Percentiles rank a stretch among this genome's conserved stretches.
Evolutionary conservation across 371 early-diverging fungal genomes (phyloP).

Genomic region (Lichtheimia ramosa): DNA sequence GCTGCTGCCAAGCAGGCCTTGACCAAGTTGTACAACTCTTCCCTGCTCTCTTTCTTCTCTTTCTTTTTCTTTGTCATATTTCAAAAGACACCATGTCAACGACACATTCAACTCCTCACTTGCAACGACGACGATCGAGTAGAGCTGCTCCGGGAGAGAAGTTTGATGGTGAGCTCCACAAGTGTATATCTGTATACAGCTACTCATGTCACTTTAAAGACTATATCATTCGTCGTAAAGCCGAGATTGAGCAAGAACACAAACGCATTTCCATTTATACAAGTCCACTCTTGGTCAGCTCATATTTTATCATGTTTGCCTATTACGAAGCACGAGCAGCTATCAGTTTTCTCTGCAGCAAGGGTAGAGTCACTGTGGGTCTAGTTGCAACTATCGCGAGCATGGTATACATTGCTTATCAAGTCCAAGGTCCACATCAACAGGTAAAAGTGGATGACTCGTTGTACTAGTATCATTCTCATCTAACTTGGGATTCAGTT

Average conservation of each 20-base stretch:
- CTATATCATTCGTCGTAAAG: conserved; percentile 24
- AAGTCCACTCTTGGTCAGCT: conserved; percentile 22
- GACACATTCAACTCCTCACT: neutral
- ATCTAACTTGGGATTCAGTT: neutral
- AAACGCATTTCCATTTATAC: conserved; percentile 22
- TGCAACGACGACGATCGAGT: conserved; percentile 18
- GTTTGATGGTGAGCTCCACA: conserved; percentile 19
- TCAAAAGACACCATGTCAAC: too few relatives aligned
- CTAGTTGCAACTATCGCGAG: neutral
- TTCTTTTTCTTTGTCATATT: too few relatives aligned
- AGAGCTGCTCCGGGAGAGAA: conserved; percentile 26
- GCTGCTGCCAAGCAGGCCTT: too few relatives aligned
- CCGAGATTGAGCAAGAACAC: conserved; percentile 20
- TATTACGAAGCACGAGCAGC: conserved; percentile 19
- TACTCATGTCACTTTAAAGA: conserved; percentile 9
- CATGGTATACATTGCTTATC: conserved; percentile 12
- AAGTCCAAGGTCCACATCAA: conserved; percentile 24
- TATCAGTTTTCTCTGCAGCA: conserved; percentile 12
- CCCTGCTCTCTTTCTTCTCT: too few relatives aligned
- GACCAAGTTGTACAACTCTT: too few relatives aligned
- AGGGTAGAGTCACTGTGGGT: conserved; percentile 12
- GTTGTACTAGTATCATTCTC: neutral
- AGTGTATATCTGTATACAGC: neutral
- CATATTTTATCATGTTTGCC: conserved; percentile 24
- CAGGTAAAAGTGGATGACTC: conserved; percentile 10